A percentile compares a stretch with the other conserved stretches of the same genome.
Conservation (phyloP, 2,329 filamentous ascomycete genomes). For the Colletotrichum incanum region DNA sequence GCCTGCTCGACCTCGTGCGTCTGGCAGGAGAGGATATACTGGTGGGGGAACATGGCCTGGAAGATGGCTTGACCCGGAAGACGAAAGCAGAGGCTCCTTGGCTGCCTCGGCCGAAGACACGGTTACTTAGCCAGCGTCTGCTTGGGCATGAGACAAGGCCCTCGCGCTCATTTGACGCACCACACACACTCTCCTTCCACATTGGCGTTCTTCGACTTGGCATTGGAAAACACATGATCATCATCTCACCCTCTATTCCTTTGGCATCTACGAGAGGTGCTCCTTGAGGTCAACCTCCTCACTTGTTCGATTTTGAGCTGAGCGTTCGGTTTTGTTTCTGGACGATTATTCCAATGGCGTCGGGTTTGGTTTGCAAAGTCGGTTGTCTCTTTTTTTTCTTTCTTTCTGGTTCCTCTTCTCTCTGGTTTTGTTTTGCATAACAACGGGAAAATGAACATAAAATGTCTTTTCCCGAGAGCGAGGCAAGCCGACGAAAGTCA, state of each 20-base stretch:
- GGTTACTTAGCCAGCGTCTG: background rate
- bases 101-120: background rate
- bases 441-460: background rate
- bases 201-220: background rate
- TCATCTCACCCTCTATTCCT: background rate
- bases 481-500: background rate
- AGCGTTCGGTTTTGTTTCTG: background rate
- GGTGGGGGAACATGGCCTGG: background rate
- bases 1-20: background rate
- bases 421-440: background rate
- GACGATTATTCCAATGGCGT: background rate
- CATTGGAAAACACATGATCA: background rate
- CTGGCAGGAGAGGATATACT: background rate
- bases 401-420: background rate
- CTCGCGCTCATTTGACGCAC: background rate
- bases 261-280: conserved; percentile 5
- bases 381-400: background rate
- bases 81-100: background rate
- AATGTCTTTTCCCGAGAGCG: no score
- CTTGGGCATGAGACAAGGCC: conserved; percentile 21
- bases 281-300: background rate
- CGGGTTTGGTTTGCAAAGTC: background rate
- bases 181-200: background rate
- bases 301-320: background rate
- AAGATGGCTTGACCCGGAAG: background rate